phyloP scores from a whole-genome alignment of 2,329 filamentous ascomycete species.

The Alternaria angustiovoidea region DNA sequence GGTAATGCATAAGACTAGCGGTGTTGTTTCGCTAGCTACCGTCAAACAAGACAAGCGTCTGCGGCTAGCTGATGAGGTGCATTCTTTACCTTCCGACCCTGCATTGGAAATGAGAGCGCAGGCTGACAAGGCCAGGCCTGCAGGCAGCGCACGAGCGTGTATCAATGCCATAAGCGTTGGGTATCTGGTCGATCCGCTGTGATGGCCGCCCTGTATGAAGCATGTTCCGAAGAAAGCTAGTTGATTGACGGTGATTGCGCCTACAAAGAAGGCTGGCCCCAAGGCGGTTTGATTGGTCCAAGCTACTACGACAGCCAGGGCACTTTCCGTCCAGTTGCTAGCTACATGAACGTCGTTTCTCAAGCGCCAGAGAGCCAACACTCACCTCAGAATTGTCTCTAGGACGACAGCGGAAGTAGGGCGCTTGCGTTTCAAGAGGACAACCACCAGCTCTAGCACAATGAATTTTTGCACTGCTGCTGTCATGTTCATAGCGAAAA shows the following conservation, averaged over 20 bases:
- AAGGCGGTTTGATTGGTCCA: neutral
- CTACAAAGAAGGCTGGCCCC: neutral
- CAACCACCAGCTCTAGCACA: constrained; percentile 4
- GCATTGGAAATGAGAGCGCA: neutral
- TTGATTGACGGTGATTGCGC: neutral
- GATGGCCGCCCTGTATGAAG: constrained; percentile 1
- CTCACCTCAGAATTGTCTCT: constrained; percentile 1
- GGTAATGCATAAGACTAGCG: neutral
- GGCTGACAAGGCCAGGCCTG: neutral
- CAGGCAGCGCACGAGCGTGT: neutral
- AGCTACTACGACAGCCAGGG: neutral
- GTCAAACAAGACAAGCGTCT: neutral
- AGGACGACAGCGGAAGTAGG: neutral
- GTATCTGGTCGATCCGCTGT: neutral
- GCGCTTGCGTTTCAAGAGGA: neutral
- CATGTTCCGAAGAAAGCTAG: neutral
- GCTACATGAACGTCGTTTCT: neutral
- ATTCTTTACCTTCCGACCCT: neutral
- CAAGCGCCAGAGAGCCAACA: neutral
- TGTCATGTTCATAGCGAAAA: neutral
- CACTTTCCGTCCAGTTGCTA: constrained; percentile 4
- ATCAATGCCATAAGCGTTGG: constrained; percentile 1
- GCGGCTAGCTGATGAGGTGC: neutral
- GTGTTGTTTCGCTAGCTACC: neutral
- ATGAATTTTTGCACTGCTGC: neutral